Evolutionary conservation across 495 filamentous ascomycete species (phyloP), one percentile per base, ranked within the genome.

Genomic region (Aspergillus conjunctus): DNA sequence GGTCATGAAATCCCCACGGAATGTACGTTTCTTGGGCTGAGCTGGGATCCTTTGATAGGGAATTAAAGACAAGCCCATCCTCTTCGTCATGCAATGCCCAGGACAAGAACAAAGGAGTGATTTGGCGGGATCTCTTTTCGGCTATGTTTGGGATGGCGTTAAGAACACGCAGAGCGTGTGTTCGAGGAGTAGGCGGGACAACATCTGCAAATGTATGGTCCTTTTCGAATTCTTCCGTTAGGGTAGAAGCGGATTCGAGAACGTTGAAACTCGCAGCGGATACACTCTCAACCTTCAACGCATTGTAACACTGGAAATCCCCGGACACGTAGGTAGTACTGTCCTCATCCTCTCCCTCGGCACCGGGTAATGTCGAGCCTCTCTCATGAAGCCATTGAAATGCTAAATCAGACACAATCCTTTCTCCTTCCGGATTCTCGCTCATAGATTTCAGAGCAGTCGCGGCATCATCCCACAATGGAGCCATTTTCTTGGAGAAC

Each of bases 31-130:
- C 66, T 14, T 59, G 48, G 7, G 62, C 62, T 7, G 66, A 41
- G 11, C 68, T 51, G 0, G 60, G 30, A 51, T 60, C 45, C 37
- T 68, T 55, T 5, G 54, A 32, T 20, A 21, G 7, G 10, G 20
- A 7, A 45, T 67, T 69, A n/a, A 63, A 60, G 44, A 71, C 73
- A 11, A 75, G 71, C n/a, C 57, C 68, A 34, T 78, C 76, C 30
- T 84, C 79, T 7, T 84, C 81, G 39, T 81, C 80, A 8, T 76
- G 74, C 9, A 64, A 68, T 49, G 83, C 85, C 88, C 93, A 97
- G 7, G 85, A 83, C 12, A 99, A 75, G 34, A 99, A 88, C 62
- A 95, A 76, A 1, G 95, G 94, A 7, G 97, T 88, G 17, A 99
- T 76, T 57, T 83, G 83, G 26, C 92, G 86, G 32, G 93, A 97